Evolutionary conservation across 495 filamentous ascomycete genomes (phyloP).

Genomic region (Talaromyces trachyspermus): DNA sequence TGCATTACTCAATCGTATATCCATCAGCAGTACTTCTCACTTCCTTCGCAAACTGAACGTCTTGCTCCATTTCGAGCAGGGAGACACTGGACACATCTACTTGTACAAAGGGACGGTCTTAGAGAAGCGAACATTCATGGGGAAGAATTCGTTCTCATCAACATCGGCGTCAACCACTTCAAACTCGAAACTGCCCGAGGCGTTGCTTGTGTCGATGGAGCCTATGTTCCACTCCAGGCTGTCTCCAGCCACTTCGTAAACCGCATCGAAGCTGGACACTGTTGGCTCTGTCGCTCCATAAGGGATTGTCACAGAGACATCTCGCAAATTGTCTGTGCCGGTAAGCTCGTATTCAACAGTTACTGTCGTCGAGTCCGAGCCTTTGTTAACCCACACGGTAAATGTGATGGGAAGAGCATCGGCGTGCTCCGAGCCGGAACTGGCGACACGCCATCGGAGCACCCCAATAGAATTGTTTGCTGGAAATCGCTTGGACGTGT

Average conservation of each 20-base stretch:
- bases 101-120: constrained; percentile 78
- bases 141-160: constrained; percentile 88
- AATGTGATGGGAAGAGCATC: constrained; percentile 79
- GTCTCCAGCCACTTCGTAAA: constrained; percentile 90
- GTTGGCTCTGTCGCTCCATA: constrained; percentile 74
- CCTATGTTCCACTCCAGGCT: constrained; percentile 90
- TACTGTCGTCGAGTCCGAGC: constrained; percentile 69
- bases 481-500: constrained; percentile 78
- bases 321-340: constrained; percentile 63
- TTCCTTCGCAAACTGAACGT: constrained; percentile 82
- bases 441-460: constrained; percentile 75
- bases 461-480: constrained; percentile 84
- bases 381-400: constrained; percentile 91
- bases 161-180: constrained; percentile 75
- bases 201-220: constrained; percentile 68
- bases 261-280: constrained; percentile 86
- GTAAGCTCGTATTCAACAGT: constrained; percentile 93
- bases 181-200: constrained; percentile 84
- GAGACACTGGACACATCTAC: constrained; percentile 74
- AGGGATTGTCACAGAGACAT: constrained; percentile 81
- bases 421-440: constrained; percentile 63
- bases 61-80: constrained; percentile 72
- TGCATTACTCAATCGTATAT: constrained; percentile 66
- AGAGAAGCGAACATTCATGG: constrained; percentile 85
- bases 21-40: constrained; percentile 76